These are phyloP conservation scores for Hordeum vulgare DNA, from an alignment of 176 grass and related monocot genomes.

Conservation along the genomic window DNA sequence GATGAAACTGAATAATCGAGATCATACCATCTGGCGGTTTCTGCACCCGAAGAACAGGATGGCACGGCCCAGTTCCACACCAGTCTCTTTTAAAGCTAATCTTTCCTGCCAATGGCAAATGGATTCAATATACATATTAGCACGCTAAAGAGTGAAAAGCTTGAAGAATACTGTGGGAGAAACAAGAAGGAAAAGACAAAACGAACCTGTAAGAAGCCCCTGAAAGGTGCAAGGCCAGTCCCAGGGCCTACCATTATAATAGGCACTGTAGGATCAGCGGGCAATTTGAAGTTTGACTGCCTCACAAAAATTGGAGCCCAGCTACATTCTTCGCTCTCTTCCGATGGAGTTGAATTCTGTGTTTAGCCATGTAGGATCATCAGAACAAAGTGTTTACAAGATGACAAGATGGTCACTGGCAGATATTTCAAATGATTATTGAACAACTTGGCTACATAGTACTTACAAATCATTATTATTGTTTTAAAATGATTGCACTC, in stretches of 20 bases:
- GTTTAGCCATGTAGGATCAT: conserved; percentile 6
- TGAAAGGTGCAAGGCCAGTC: conserved; percentile 95
- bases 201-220: conserved; percentile 86
- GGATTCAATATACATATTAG: neutral
- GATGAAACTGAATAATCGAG: neutral
- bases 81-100: conserved; percentile 55
- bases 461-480: neutral
- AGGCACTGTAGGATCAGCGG: conserved; percentile 64
- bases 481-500: neutral
- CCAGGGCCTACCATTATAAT: conserved; percentile 96
- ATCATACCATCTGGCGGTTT: conserved; percentile 78
- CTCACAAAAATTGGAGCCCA: conserved; percentile 89
- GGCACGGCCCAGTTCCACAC: conserved; percentile 55
- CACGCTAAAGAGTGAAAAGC: neutral
- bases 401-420: neutral
- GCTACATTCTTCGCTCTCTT: conserved; percentile 66
- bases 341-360: conserved; percentile 64
- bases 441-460: neutral
- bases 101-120: conserved; percentile 61
- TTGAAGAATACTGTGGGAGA: neutral
- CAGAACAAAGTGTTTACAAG: conserved; percentile 18
- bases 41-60: conserved; percentile 97
- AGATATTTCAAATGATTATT: neutral
- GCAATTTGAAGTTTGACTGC: conserved; percentile 95
- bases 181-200: neutral